A percentile compares a stretch with the other conserved stretches of the same genome.
Evolutionary conservation across 257 asterid genomes (phyloP).

Genomic region (Nicotiana tomentosiformis): DNA sequence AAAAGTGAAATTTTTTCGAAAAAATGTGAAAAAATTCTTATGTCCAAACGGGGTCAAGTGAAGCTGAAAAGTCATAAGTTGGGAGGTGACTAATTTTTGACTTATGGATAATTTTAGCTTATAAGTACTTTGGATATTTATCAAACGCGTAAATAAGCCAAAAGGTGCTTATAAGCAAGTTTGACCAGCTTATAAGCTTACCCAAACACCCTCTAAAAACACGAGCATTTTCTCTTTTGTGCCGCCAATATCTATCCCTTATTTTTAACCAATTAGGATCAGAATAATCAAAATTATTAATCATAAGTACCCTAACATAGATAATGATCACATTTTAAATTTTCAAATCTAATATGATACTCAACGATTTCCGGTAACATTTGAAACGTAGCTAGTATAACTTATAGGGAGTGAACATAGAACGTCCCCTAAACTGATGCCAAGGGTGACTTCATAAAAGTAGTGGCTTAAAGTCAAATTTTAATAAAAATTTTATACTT

Average conservation of each 20-base stretch:
- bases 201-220: neutral
- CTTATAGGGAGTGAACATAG: neutral
- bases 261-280: neutral
- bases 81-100: too few relatives aligned
- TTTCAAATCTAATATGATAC: neutral
- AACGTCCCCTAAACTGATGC: slow-evolving; percentile 6
- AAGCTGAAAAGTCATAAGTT: too few relatives aligned
- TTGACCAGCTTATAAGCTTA: too few relatives aligned
- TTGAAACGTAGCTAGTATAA: neutral
- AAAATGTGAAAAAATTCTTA: too few relatives aligned
- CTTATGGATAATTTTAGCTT: too few relatives aligned
- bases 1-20: too few relatives aligned
- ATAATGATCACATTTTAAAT: neutral
- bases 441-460: neutral
- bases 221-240: neutral
- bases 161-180: too few relatives aligned
- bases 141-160: too few relatives aligned
- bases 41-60: too few relatives aligned
- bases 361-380: neutral
- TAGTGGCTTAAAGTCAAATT: too few relatives aligned
- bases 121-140: too few relatives aligned
- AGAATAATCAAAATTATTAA: neutral
- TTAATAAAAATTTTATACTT: too few relatives aligned
- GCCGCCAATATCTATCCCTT: neutral
- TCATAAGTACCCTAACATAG: neutral